Conservation (phyloP, 139 green algal genomes). For the Tetradesmus lagerheimii region DNA sequence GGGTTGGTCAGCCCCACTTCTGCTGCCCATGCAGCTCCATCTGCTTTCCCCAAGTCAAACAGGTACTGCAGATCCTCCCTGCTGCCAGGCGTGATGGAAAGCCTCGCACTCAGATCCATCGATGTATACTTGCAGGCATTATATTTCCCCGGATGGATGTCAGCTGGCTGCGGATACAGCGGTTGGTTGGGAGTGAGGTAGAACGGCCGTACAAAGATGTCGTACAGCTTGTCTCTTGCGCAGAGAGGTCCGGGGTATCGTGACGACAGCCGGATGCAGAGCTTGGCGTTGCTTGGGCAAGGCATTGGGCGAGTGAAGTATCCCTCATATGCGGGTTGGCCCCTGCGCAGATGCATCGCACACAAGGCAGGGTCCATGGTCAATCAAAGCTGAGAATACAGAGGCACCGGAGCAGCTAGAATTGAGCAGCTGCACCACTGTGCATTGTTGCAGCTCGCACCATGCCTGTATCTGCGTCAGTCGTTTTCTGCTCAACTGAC, state of each 20-base stretch:
- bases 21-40: background rate
- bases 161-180: background rate
- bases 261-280: constrained; percentile 3
- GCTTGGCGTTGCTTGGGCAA: background rate
- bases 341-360: background rate
- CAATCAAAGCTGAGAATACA: too few relatives aligned
- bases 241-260: background rate
- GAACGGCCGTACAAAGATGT: background rate
- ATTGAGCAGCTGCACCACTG: too few relatives aligned
- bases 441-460: too few relatives aligned
- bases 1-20: background rate
- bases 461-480: too few relatives aligned
- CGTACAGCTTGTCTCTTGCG: background rate
- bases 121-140: constrained; percentile 1
- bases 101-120: background rate
- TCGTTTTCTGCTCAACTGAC: too few relatives aligned
- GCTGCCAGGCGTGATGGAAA: background rate
- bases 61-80: constrained; percentile 21
- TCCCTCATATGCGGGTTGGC: constrained; percentile 2
- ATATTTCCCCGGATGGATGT: constrained; percentile 2
- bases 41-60: background rate
- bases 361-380: background rate
- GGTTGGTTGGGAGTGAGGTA: background rate
- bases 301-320: background rate
- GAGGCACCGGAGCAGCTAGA: too few relatives aligned